These are phyloP conservation scores for Metarhizium album DNA, from an alignment of 2,329 filamentous ascomycete genomes.

Conservation along the genomic window DNA sequence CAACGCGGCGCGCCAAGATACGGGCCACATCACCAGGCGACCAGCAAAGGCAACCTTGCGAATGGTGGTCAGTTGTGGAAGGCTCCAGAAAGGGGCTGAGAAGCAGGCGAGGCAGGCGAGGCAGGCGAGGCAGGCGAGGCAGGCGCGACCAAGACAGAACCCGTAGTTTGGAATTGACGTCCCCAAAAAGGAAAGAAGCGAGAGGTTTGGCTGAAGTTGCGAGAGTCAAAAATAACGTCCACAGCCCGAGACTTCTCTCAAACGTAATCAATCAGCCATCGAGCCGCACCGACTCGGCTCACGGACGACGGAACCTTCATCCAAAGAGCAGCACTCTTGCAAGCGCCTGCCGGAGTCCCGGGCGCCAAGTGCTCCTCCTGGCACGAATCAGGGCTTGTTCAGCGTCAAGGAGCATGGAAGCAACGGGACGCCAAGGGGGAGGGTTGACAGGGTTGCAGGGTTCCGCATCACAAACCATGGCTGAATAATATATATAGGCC, in stretches of 20 bases:
- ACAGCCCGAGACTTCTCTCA: not conserved
- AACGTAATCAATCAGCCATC: not conserved
- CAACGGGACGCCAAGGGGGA: not conserved
- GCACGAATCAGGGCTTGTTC: not conserved
- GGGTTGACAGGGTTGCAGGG: too few species aligned
- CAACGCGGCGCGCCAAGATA: conserved; percentile 5
- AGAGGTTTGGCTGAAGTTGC: not conserved
- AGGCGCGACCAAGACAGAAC: not conserved
- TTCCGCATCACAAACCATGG: too few species aligned
- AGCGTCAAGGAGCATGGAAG: not conserved
- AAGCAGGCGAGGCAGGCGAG: not conserved
- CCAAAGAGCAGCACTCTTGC: not conserved
- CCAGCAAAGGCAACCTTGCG: not conserved
- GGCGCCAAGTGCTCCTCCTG: not conserved
- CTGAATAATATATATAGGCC: too few species aligned
- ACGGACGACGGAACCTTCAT: not conserved
- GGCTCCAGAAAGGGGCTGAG: not conserved
- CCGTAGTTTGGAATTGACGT: too few species aligned
- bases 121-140: not conserved
- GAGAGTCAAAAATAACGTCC: too few species aligned
- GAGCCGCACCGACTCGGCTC: not conserved
- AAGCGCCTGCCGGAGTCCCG: not conserved
- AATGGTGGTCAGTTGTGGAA: not conserved
- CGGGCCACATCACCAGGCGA: conserved; percentile 8
- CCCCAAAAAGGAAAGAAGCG: not conserved